These are phyloP conservation scores for Ramalina peruviana DNA, from an alignment of 495 filamentous ascomycete species.

Conservation along the genomic window DNA sequence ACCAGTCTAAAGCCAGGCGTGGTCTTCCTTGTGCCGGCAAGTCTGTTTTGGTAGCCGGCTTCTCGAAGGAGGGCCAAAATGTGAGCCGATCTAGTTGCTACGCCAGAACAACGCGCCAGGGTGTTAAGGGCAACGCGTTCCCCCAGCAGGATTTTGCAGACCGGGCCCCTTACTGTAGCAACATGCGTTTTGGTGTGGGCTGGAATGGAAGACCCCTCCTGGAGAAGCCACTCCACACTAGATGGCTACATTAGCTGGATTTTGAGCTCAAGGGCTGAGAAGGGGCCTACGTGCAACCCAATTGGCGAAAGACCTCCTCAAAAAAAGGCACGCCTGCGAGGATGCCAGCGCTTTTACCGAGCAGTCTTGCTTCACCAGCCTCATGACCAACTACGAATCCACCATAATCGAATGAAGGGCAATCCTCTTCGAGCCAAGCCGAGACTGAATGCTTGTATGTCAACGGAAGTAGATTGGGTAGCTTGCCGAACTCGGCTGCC, in stretches of 20 bases:
- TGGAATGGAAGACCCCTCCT: slow-evolving; percentile 53
- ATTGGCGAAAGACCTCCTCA: slow-evolving; percentile 80
- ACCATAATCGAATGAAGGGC: slow-evolving; percentile 89
- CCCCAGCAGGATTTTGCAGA: slow-evolving; percentile 73
- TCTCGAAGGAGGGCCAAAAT: slow-evolving; percentile 39
- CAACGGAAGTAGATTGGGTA: slow-evolving; percentile 68
- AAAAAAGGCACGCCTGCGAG: slow-evolving; percentile 92
- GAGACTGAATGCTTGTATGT: slow-evolving; percentile 71
- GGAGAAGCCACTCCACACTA: slow-evolving; percentile 72
- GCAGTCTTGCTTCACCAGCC: slow-evolving; percentile 61
- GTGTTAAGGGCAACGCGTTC: slow-evolving; percentile 89
- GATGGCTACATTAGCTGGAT: neutral
- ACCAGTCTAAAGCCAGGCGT: slow-evolving; percentile 91
- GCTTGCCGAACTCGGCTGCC: slow-evolving; percentile 55
- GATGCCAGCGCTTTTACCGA: slow-evolving; percentile 79
- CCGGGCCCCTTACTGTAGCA: slow-evolving; percentile 79
- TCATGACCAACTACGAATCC: slow-evolving; percentile 88
- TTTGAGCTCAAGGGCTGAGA: neutral
- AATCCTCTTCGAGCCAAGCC: slow-evolving; percentile 87
- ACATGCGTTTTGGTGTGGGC: slow-evolving; percentile 34
- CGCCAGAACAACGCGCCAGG: slow-evolving; percentile 81
- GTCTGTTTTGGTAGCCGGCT: slow-evolving; percentile 61
- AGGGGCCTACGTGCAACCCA: slow-evolving; percentile 56
- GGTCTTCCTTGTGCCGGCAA: slow-evolving; percentile 94
- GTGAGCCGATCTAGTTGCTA: slow-evolving; percentile 53